These are phyloP conservation scores for Adansonia rubrostipa DNA, from an alignment of 441 rosid genomes.

Conservation along the genomic window DNA sequence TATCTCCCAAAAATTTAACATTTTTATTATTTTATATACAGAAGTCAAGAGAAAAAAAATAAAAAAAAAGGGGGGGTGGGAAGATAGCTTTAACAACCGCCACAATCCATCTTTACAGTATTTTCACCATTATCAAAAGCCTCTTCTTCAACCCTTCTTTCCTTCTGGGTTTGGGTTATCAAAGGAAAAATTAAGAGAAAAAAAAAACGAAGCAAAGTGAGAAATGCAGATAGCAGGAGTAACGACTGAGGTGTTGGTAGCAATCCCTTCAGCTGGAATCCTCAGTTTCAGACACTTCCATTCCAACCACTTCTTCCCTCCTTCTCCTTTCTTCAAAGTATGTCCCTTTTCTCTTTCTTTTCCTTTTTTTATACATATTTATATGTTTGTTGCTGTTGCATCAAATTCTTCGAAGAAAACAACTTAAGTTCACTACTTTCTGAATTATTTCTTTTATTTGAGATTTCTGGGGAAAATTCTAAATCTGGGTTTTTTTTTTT, in stretches of 20 bases:
- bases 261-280: slow-evolving; percentile 40
- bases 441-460: not conserved
- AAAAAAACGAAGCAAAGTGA: not conserved
- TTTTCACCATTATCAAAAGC: not conserved
- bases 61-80: not conserved
- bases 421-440: not conserved
- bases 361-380: not conserved
- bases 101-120: not conserved
- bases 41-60: not conserved
- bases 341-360: slow-evolving; percentile 9
- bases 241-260: slow-evolving; percentile 40
- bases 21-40: too few species aligned
- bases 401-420: not conserved
- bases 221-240: slow-evolving; percentile 45
- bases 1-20: too few species aligned
- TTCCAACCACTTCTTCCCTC: slow-evolving; percentile 33
- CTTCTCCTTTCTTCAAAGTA: slow-evolving; percentile 48
- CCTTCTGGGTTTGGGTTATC: not conserved
- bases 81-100: slow-evolving; percentile 11
- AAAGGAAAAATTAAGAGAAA: not conserved
- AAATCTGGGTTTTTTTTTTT: not conserved
- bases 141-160: not conserved
- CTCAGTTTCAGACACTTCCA: slow-evolving; percentile 39
- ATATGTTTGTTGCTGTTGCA: slow-evolving; percentile 6
- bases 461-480: not conserved